These are phyloP conservation scores for Xerocomellus chrysenteron DNA, from an alignment of 768 basidiomycete species.

Conservation along the genomic window DNA sequence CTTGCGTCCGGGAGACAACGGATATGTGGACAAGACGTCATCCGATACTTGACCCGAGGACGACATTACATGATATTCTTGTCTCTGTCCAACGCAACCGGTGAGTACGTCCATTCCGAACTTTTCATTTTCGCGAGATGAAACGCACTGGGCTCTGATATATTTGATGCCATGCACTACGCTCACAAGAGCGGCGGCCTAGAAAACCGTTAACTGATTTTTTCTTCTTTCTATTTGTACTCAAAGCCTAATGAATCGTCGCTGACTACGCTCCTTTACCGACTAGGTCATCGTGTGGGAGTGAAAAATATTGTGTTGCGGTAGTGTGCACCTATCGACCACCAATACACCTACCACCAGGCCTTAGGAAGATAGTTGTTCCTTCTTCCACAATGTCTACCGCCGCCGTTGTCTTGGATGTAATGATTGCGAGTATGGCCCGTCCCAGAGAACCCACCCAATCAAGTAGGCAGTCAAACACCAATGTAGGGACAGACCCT, in stretches of 20 bases:
- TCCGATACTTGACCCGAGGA: conserved; percentile 21
- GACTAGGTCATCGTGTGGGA: conserved; percentile 2
- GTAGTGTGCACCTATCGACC: conserved; percentile 4
- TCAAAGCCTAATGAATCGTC: background rate
- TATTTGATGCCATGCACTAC: conserved; percentile 52
- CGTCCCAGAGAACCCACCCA: conserved; percentile 58
- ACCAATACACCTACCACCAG: background rate
- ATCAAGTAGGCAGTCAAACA: conserved; percentile 44
- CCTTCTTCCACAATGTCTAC: too few species aligned
- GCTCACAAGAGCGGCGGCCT: conserved; percentile 54
- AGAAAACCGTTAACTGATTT: conserved; percentile 64
- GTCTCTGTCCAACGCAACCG: background rate
- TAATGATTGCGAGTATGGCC: conserved; percentile 62
- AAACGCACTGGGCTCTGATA: conserved; percentile 67
- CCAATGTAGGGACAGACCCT: conserved; percentile 6
- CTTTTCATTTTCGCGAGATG: conserved; percentile 34
- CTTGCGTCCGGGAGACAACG: conserved; percentile 5
- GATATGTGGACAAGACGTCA: conserved; percentile 8
- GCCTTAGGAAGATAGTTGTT: too few species aligned
- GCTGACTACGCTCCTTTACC: conserved; percentile 9
- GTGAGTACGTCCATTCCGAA: background rate
- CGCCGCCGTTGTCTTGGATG: conserved; percentile 37
- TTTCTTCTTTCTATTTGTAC: conserved; percentile 6
- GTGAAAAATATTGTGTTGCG: background rate
- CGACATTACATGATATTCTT: background rate